These are phyloP conservation scores for Salix caprea DNA, from an alignment of 345 rosid genomes.

Conservation along the genomic window DNA sequence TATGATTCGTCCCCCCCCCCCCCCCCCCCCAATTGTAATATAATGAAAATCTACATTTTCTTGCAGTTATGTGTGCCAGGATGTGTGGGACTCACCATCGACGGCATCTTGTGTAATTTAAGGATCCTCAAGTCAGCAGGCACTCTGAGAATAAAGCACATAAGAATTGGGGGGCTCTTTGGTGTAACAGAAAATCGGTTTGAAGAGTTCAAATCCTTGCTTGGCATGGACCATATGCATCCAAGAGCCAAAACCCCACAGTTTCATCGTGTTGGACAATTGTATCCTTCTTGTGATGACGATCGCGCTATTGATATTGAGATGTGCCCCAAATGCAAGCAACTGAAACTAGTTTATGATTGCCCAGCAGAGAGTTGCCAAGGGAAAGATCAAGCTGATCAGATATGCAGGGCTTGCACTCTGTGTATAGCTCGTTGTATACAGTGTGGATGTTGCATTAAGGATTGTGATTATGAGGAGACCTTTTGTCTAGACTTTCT, in stretches of 20 bases:
- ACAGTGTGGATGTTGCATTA: constrained; percentile 20
- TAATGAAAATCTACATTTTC: neutral
- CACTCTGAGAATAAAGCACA: constrained; percentile 14
- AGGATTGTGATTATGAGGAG: constrained; percentile 18
- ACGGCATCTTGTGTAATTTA: constrained; percentile 9
- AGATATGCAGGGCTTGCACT: constrained; percentile 17
- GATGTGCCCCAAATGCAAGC: constrained; percentile 20
- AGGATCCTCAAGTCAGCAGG: constrained; percentile 20
- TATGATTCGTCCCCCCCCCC: neutral
- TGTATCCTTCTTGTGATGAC: constrained; percentile 10
- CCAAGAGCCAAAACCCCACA: constrained; percentile 7
- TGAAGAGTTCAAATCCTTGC: constrained; percentile 19
- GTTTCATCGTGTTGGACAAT: neutral
- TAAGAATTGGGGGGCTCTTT: constrained; percentile 17
- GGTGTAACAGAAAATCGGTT: constrained; percentile 13
- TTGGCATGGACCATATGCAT: constrained; percentile 4
- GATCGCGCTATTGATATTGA: constrained; percentile 23
- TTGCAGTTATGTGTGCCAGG: constrained; percentile 24
- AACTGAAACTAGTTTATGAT: constrained; percentile 17
- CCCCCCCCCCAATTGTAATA: neutral
- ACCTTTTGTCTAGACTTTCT: constrained; percentile 17
- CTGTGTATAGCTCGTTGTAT: constrained; percentile 20
- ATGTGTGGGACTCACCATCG: constrained; percentile 9
- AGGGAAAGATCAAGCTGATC: constrained; percentile 5
- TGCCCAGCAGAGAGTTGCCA: constrained; percentile 24